Evolutionary conservation across 2,329 filamentous ascomycete species (phyloP).

Genomic region (Colletotrichum magnum): DNA sequence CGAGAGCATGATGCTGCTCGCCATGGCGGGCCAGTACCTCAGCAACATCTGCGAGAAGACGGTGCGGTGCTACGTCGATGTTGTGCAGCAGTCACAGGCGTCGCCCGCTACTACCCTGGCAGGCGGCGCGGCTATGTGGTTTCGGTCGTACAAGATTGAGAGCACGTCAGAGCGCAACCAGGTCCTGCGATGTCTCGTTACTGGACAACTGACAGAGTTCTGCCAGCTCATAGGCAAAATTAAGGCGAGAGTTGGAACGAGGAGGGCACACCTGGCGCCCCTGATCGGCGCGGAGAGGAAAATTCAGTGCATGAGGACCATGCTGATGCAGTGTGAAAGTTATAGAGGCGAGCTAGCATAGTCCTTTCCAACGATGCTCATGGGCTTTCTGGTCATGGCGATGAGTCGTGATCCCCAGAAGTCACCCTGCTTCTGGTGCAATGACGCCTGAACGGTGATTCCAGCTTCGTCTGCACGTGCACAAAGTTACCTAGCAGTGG

Average conservation of each 20-base stretch:
- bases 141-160: slow-evolving; percentile 24
- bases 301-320: slow-evolving; percentile 15
- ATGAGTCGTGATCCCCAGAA: too few species aligned
- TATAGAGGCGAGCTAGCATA: slow-evolving; percentile 3
- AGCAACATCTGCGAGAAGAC: slow-evolving; percentile 32
- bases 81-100: not conserved
- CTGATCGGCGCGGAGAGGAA: slow-evolving; percentile 11
- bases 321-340: slow-evolving; percentile 20
- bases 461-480: too few species aligned
- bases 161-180: slow-evolving; percentile 11
- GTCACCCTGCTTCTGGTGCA: too few species aligned
- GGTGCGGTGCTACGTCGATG: slow-evolving; percentile 11
- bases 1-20: slow-evolving; percentile 31
- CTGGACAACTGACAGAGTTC: slow-evolving; percentile 12
- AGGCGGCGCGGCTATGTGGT: slow-evolving; percentile 10
- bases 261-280: slow-evolving; percentile 15
- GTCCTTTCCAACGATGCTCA: too few species aligned
- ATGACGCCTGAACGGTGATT: too few species aligned
- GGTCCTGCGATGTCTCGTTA: slow-evolving; percentile 8
- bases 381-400: too few species aligned
- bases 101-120: not conserved
- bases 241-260: slow-evolving; percentile 22
- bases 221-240: slow-evolving; percentile 15
- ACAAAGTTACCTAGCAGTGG: too few species aligned
- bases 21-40: slow-evolving; percentile 23